These are phyloP conservation scores for Endogone sp. DNA, from an alignment of 192 early-diverging fungal genomes.

Conservation along the genomic window DNA sequence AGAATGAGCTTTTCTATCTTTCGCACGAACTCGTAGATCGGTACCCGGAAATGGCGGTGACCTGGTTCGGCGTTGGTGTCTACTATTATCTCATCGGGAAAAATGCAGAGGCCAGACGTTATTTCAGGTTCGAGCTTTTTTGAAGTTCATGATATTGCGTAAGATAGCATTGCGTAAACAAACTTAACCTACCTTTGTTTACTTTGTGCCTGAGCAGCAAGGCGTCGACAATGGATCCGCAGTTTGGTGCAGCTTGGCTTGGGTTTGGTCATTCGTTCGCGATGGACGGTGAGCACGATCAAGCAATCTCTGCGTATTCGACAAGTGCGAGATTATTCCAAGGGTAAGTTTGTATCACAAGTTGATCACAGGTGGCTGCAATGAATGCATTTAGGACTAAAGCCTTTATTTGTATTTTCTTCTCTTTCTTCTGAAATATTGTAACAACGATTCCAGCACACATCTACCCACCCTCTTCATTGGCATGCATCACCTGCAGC, in stretches of 20 bases:
- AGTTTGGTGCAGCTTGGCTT: constrained; percentile 72
- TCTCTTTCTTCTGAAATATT: neutral
- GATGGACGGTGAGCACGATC: constrained; percentile 68
- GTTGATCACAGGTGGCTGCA: neutral
- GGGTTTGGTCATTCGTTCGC: constrained; percentile 80
- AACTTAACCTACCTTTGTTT: constrained; percentile 3
- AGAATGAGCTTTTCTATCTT: constrained; percentile 66
- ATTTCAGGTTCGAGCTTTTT: constrained; percentile 41
- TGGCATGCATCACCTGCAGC: constrained; percentile 72
- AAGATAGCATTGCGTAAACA: neutral
- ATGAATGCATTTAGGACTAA: neutral
- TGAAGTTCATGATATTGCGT: neutral
- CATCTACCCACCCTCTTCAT: constrained; percentile 70
- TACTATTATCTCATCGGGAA: constrained; percentile 66
- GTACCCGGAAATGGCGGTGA: constrained; percentile 49
- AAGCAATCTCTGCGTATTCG: constrained; percentile 71
- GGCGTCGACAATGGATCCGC: constrained; percentile 52
- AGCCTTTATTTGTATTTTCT: constrained; percentile 6
- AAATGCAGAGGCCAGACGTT: constrained; percentile 57
- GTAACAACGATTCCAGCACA: constrained; percentile 33
- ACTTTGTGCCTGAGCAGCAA: constrained; percentile 36
- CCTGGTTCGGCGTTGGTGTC: constrained; percentile 78
- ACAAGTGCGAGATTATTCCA: constrained; percentile 56
- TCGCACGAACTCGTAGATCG: constrained; percentile 69
- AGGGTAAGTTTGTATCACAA: constrained; percentile 44